Conservation (phyloP, 768 basidiomycete species). For the Neoboletus brunneissimus region DNA sequence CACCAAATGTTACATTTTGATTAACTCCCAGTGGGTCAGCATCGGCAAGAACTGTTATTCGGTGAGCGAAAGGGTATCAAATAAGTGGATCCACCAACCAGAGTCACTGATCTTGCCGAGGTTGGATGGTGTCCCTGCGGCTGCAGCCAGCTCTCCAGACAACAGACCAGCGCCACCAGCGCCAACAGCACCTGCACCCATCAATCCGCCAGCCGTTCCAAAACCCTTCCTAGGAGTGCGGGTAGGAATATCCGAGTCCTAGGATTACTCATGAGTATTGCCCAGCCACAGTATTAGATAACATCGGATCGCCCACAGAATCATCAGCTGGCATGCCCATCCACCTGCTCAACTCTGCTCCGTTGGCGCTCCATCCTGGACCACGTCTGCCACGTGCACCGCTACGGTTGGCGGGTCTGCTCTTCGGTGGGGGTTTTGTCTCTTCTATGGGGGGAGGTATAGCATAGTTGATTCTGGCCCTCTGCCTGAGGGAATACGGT, state of each 20-base stretch:
- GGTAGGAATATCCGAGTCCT: slow-evolving; percentile 73
- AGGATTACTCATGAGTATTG: slow-evolving; percentile 1
- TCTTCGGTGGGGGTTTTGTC: slow-evolving; percentile 39
- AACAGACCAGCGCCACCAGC: slow-evolving; percentile 56
- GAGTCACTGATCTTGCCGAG: slow-evolving; percentile 82
- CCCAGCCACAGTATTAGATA: not conserved
- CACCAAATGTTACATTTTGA: slow-evolving; percentile 90
- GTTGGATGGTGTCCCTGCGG: slow-evolving; percentile 78
- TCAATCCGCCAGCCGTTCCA: slow-evolving; percentile 52
- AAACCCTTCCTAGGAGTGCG: slow-evolving; percentile 70
- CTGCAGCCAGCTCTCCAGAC: slow-evolving; percentile 55
- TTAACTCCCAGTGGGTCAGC: slow-evolving; percentile 95
- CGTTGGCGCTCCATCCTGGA: slow-evolving; percentile 76
- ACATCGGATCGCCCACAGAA: slow-evolving; percentile 45
- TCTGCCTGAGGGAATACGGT: slow-evolving; percentile 61
- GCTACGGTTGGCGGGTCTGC: slow-evolving; percentile 39
- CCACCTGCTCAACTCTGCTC: slow-evolving; percentile 74
- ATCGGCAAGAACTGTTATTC: slow-evolving; percentile 73
- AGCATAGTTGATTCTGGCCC: slow-evolving; percentile 69
- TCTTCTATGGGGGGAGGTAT: slow-evolving; percentile 82
- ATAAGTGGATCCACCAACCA: slow-evolving; percentile 39
- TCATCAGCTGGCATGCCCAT: slow-evolving; percentile 74
- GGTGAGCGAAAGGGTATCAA: slow-evolving; percentile 12
- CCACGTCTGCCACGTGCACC: slow-evolving; percentile 43
- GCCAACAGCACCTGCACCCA: slow-evolving; percentile 43